Evolutionary conservation across 257 asterid genomes (phyloP).

Genomic region (Lycium ferocissimum): DNA sequence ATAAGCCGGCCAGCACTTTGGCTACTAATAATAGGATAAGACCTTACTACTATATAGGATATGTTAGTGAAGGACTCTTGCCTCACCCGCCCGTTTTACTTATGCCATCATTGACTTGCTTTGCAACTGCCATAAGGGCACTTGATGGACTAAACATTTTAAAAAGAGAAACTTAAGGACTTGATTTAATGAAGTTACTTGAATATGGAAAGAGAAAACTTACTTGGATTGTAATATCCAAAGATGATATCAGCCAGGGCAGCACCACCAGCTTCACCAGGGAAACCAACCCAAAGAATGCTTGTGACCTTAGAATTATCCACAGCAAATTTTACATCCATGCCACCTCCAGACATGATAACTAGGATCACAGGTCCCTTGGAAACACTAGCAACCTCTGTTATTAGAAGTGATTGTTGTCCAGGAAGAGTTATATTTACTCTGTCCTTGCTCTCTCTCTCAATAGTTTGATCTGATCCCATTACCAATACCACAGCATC

Average conservation of each 20-base stretch:
- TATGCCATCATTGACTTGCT: neutral
- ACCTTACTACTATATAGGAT: neutral
- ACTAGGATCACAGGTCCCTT: conserved; percentile 90
- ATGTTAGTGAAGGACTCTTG: neutral
- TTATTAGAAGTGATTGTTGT: conserved; percentile 63
- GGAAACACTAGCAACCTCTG: conserved; percentile 69
- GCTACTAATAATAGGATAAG: neutral
- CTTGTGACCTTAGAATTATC: conserved; percentile 69
- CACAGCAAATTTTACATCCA: conserved; percentile 81
- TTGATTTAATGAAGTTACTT: neutral
- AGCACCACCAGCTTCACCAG: conserved; percentile 95
- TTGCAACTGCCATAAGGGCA: neutral
- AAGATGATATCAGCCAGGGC: conserved; percentile 79
- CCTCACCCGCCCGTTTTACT: neutral
- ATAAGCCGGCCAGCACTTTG: neutral
- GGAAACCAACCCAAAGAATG: conserved; percentile 92
- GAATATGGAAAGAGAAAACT: conserved; percentile 21
- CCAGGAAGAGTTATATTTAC: conserved; percentile 85
- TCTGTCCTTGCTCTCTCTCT: conserved; percentile 64
- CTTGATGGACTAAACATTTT: neutral
- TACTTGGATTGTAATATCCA: conserved; percentile 79
- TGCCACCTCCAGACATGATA: conserved; percentile 87
- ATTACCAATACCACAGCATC: conserved; percentile 80
- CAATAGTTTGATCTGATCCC: conserved; percentile 84
- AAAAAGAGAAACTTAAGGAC: neutral